Conservation (phyloP, 805 yeast genomes). For the Helenozyma rhizophorensis region DNA sequence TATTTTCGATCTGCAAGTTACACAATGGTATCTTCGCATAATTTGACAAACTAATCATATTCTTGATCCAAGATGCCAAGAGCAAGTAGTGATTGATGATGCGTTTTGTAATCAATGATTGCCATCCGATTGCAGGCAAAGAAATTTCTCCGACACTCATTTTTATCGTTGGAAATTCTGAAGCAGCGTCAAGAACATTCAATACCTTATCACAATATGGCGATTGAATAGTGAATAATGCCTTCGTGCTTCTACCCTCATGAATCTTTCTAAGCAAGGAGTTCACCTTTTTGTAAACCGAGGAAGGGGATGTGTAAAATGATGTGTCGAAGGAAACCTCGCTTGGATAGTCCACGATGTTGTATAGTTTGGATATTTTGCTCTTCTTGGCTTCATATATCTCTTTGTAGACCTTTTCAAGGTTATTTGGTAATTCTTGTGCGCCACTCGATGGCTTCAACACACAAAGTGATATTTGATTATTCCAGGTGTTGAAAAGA, state of each 20-base stretch:
- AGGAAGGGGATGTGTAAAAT: slow-evolving; percentile 50
- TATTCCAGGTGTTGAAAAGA: slow-evolving; percentile 61
- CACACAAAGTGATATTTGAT: slow-evolving; percentile 47
- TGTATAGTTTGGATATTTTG: slow-evolving; percentile 36
- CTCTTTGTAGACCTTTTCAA: slow-evolving; percentile 55
- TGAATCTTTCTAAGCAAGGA: slow-evolving; percentile 50
- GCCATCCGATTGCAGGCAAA: slow-evolving; percentile 82
- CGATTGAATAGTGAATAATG: slow-evolving; percentile 70
- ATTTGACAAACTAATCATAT: slow-evolving; percentile 59
- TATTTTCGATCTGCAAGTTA: slow-evolving; percentile 72
- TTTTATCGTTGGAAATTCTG: slow-evolving; percentile 59
- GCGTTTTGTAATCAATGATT: slow-evolving; percentile 57
- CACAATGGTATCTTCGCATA: slow-evolving; percentile 84
- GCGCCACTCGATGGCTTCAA: slow-evolving; percentile 68
- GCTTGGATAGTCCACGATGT: slow-evolving; percentile 50
- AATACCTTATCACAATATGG: slow-evolving; percentile 49
- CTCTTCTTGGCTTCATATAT: slow-evolving; percentile 44
- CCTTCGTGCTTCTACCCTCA: slow-evolving; percentile 58
- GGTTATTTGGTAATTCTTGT: slow-evolving; percentile 54
- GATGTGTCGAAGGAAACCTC: slow-evolving; percentile 50
- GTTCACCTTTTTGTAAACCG: slow-evolving; percentile 57
- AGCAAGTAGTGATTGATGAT: slow-evolving; percentile 68
- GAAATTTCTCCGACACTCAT: slow-evolving; percentile 56
- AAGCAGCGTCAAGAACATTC: slow-evolving; percentile 41
- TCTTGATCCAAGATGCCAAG: slow-evolving; percentile 67